phyloP scores from a whole-genome alignment of 2,329 filamentous ascomycete species.

The Aspergillus sp. region DNA sequence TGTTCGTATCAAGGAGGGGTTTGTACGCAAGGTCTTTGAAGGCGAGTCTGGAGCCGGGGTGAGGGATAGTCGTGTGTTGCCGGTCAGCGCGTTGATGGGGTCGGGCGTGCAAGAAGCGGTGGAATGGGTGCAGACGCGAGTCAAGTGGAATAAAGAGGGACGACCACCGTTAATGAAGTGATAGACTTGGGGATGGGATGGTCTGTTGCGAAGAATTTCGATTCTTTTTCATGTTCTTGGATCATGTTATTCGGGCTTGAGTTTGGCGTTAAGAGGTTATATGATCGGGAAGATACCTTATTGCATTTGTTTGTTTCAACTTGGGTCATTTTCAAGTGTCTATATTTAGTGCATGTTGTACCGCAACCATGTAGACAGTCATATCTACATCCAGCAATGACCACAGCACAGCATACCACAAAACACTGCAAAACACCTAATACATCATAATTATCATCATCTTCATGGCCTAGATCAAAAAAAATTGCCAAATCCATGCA shows the following conservation, averaged over 20 bases:
- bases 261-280: constrained; percentile 1
- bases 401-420: background rate
- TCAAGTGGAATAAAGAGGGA: constrained; percentile 95
- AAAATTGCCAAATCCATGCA: background rate
- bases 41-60: constrained; percentile 85
- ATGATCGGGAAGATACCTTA: constrained; percentile 3
- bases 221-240: background rate
- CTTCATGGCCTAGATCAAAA: background rate
- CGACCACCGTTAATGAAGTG: constrained; percentile 91
- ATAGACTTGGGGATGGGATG: constrained; percentile 25
- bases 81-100: constrained; percentile 80
- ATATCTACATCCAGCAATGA: too few relatives aligned
- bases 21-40: constrained; percentile 94
- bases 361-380: background rate
- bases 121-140: constrained; percentile 90
- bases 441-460: background rate
- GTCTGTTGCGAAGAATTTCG: background rate
- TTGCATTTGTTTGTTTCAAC: background rate
- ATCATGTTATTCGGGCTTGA: background rate
- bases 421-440: background rate
- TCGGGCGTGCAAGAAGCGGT: constrained; percentile 90
- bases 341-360: too few relatives aligned
- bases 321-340: too few relatives aligned
- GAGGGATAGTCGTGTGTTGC: constrained; percentile 85
- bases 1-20: constrained; percentile 92